Percentiles rank a stretch among this genome's conserved stretches.
Conservation (phyloP, 306 rosid genomes). For the Notholithocarpus densiflorus region DNA sequence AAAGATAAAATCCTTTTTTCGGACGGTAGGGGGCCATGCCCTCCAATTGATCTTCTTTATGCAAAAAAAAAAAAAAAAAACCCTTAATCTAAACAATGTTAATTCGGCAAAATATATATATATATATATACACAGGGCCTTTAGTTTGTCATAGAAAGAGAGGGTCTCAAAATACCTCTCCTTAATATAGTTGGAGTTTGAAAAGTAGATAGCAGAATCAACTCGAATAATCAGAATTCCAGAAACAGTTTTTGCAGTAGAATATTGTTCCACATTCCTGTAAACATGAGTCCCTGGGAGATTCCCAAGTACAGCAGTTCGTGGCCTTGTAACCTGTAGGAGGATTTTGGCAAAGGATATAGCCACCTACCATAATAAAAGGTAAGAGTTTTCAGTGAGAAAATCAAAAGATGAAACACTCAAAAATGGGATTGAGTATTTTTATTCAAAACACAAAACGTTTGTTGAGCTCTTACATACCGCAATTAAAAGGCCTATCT, state of each 20-base stretch:
- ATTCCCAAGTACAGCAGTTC: slow-evolving; percentile 69
- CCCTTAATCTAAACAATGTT: too few relatives aligned
- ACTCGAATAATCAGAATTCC: slow-evolving; percentile 67
- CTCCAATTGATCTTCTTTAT: too few relatives aligned
- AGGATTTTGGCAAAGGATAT: slow-evolving; percentile 73
- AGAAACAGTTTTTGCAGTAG: slow-evolving; percentile 49
- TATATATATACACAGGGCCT: too few relatives aligned
- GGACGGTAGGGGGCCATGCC: too few relatives aligned
- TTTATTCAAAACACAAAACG: neutral
- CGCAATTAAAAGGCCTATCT: slow-evolving; percentile 77
- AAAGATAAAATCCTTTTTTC: too few relatives aligned
- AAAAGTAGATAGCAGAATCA: slow-evolving; percentile 87
- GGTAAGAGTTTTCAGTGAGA: neutral
- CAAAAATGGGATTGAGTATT: neutral
- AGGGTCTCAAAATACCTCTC: slow-evolving; percentile 48
- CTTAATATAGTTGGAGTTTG: slow-evolving; percentile 76
- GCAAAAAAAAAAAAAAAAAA: too few relatives aligned
- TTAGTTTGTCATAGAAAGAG: too few relatives aligned
- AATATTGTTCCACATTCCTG: slow-evolving; percentile 69
- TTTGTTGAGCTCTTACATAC: slow-evolving; percentile 14
- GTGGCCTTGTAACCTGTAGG: slow-evolving; percentile 79
- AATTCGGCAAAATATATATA: too few relatives aligned
- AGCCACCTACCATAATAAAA: slow-evolving; percentile 39
- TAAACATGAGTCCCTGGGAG: slow-evolving; percentile 55
- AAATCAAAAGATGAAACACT: slow-evolving; percentile 1